A percentile compares a stretch with the other conserved stretches of the same genome.
These are phyloP conservation scores for Rhodotorula toruloides DNA, from an alignment of 768 basidiomycete species.

Conservation along the genomic window DNA sequence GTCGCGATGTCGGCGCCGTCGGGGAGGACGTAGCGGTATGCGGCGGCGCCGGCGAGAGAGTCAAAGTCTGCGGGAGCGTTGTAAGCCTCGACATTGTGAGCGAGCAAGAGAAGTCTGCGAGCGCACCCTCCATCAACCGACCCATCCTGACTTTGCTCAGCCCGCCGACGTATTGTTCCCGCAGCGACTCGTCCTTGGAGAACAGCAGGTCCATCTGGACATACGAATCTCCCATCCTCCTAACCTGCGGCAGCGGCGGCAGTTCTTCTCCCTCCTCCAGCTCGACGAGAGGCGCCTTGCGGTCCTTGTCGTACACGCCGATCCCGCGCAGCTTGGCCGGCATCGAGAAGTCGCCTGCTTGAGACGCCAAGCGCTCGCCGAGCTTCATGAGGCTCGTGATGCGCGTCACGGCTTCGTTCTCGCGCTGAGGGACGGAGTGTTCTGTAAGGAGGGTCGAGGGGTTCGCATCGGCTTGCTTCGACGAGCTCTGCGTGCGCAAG, in stretches of 20 bases:
- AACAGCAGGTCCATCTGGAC: conserved; percentile 33
- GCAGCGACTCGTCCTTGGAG: conserved; percentile 18
- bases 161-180: conserved; percentile 37
- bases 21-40: conserved; percentile 39
- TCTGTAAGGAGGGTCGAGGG: conserved; percentile 9
- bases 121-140: conserved; percentile 37
- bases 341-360: not conserved
- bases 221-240: conserved; percentile 32
- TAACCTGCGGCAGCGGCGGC: conserved; percentile 12
- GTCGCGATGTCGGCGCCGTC: conserved; percentile 17
- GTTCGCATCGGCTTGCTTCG: not conserved
- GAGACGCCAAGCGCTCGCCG: not conserved
- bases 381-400: conserved; percentile 16
- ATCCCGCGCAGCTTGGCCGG: conserved; percentile 5
- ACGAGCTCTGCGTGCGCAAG: not conserved
- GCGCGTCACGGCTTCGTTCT: conserved; percentile 9
- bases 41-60: conserved; percentile 22
- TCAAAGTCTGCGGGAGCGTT: conserved; percentile 18
- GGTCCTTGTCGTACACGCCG: not conserved
- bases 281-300: no score
- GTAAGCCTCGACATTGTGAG: not conserved
- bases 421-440: conserved; percentile 2
- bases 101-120: not conserved
- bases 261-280: not conserved
- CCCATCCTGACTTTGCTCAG: conserved; percentile 34